Evolutionary conservation across 345 rosid genomes (phyloP), one percentile per base, ranked within the genome.

Genomic region (Arabis alpina): DNA sequence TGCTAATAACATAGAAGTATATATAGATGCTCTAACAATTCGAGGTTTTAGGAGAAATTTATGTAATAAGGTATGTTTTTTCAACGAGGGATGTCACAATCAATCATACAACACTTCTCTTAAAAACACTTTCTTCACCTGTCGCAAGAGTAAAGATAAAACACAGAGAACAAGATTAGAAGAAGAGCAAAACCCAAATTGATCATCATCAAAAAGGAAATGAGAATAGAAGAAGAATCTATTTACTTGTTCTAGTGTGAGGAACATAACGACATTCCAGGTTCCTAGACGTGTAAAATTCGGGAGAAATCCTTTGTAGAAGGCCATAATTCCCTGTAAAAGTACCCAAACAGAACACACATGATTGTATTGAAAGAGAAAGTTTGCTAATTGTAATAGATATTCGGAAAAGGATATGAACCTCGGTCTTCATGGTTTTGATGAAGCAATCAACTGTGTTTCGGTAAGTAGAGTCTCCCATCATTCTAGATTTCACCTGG

Each of bases 401-500:
- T 66, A 11, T 27, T 0, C 16, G 11, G 28, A 10, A 43, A 61
- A 36, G 57, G 70, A 61, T 61, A 89, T 34, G 0, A 66, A 74
- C 99, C 91, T 94, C 99, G 10, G 82, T 82, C 81, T 84, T 91
- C 88, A 87, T 64, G 39, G 99, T 94, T 82, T 84, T 94, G 70
- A 87, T 37, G 78, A 94, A 91, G 81, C 99, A 94, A 76, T 94
- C 99, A 8, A 89, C 37, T 43, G 99, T 94, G 81, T 77, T 94
- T 73, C 74, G 89, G 84, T 88, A 91, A 70, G 90, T 81, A 54
- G 97, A 80, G 77, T 94, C 99, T 59, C 99, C 99, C 97, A 94
- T 89, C 99, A 94, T 94, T 80, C 99, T 87, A 4, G 99, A 94
- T 84, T 94, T 94, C 64, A 94, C 96, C 99, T 91, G 85, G 68